Percentiles rank a stretch among this genome's conserved stretches.
Conservation (phyloP, 768 basidiomycete genomes). For the Hortiboletus campestris region DNA sequence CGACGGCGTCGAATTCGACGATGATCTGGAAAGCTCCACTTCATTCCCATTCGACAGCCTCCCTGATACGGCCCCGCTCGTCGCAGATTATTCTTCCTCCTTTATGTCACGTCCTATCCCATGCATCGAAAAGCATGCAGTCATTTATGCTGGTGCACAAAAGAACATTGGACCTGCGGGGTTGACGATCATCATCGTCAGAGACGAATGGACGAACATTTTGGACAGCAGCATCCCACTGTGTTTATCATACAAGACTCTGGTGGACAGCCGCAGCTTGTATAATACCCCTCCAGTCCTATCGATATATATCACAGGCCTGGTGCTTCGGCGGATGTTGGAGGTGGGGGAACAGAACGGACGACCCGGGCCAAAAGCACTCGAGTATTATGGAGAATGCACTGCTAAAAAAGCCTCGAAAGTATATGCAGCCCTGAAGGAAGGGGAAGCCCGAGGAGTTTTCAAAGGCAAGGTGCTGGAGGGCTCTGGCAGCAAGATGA, state of each 20-base stretch:
- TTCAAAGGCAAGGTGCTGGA: constrained; percentile 69
- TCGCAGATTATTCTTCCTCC: constrained; percentile 93
- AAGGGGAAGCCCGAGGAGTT: constrained; percentile 69
- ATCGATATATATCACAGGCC: constrained; percentile 83
- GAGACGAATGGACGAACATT: constrained; percentile 76
- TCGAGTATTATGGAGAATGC: constrained; percentile 59
- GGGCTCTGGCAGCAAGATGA: constrained; percentile 92
- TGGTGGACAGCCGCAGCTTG: constrained; percentile 72
- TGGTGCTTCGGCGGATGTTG: constrained; percentile 75
- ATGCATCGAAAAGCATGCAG: constrained; percentile 81
- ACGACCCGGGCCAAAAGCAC: constrained; percentile 49
- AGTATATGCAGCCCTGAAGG: constrained; percentile 70
- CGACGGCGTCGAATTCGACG: constrained; percentile 86
- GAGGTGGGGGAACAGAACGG: constrained; percentile 26
- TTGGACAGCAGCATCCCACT: constrained; percentile 80
- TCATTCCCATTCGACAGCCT: constrained; percentile 85
- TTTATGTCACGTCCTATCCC: constrained; percentile 96
- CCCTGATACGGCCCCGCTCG: constrained; percentile 65
- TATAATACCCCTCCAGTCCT: constrained; percentile 95
- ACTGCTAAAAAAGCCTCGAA: constrained; percentile 75
- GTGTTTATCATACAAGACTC: constrained; percentile 78
- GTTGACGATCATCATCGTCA: constrained; percentile 87
- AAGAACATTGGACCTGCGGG: constrained; percentile 98
- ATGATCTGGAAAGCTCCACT: constrained; percentile 48
- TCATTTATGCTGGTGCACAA: constrained; percentile 96